Conservation (phyloP, 306 rosid species). For the Nissolia schottii region DNA sequence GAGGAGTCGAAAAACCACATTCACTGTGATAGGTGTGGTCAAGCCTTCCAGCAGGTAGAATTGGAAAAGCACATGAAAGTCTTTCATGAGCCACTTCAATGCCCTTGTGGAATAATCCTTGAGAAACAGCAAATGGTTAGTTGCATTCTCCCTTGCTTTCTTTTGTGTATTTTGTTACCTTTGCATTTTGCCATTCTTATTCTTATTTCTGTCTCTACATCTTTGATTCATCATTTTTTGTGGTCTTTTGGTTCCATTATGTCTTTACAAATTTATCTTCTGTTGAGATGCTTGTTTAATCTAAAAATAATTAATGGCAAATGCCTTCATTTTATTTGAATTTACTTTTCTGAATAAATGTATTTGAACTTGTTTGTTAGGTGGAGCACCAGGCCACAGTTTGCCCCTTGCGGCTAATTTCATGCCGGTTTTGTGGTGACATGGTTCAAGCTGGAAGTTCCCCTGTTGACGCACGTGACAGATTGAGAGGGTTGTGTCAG, state of each 20-base stretch:
- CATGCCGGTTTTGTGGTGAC: conserved; percentile 92
- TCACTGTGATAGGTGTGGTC: conserved; percentile 83
- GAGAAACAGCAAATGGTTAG: conserved; percentile 94
- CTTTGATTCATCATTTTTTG: background rate
- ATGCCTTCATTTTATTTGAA: background rate
- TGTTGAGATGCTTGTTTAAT: background rate
- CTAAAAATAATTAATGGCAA: background rate
- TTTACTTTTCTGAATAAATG: background rate
- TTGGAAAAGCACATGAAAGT: conserved; percentile 89
- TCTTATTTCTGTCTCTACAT: background rate
- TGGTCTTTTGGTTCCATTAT: background rate
- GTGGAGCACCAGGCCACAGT: conserved; percentile 72
- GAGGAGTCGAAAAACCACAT: conserved; percentile 81
- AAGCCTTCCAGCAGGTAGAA: conserved; percentile 78
- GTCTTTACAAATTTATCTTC: background rate
- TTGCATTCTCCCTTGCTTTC: background rate
- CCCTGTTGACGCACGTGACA: conserved; percentile 70
- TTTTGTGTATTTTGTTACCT: background rate
- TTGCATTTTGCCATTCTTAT: background rate
- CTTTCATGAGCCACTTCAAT: conserved; percentile 81
- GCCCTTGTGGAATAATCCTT: conserved; percentile 80
- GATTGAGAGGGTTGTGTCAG: conserved; percentile 77
- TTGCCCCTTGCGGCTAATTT: conserved; percentile 74
- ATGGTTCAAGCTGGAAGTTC: conserved; percentile 96
- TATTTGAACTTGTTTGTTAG: conserved; percentile 37